These are phyloP conservation scores for Ensete ventricosum DNA, from an alignment of 176 grass and related monocot species.

Conservation along the genomic window DNA sequence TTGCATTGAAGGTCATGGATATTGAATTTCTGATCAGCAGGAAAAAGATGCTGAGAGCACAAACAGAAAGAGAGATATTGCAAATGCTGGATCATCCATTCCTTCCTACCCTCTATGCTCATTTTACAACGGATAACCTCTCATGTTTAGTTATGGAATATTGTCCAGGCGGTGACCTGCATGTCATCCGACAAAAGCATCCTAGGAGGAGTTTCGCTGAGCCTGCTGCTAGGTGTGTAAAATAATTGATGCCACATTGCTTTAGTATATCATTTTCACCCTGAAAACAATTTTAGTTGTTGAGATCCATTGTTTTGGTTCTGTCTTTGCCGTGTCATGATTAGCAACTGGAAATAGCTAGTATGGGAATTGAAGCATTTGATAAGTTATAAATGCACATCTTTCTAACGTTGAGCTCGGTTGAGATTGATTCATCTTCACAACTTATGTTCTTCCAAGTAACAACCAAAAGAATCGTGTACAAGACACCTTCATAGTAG, in stretches of 20 bases:
- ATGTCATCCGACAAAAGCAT: slow-evolving; percentile 90
- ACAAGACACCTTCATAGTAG: neutral
- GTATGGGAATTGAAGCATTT: neutral
- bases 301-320: neutral
- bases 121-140: slow-evolving; percentile 93
- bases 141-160: slow-evolving; percentile 97
- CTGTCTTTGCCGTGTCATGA: neutral
- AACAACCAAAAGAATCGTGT: neutral
- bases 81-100: slow-evolving; percentile 96
- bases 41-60: slow-evolving; percentile 88
- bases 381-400: neutral
- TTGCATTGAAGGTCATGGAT: slow-evolving; percentile 99
- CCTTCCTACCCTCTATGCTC: slow-evolving; percentile 83
- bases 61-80: slow-evolving; percentile 94
- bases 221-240: neutral
- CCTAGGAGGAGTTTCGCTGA: slow-evolving; percentile 67
- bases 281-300: neutral
- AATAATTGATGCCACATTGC: neutral
- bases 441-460: neutral
- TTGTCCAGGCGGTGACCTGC: slow-evolving; percentile 91
- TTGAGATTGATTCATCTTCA: neutral
- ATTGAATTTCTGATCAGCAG: slow-evolving; percentile 76
- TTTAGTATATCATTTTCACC: neutral
- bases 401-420: neutral
- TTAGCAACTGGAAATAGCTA: neutral